Evolutionary conservation across 805 yeast genomes (phyloP).

Genomic region (Myxozyma monticola): DNA sequence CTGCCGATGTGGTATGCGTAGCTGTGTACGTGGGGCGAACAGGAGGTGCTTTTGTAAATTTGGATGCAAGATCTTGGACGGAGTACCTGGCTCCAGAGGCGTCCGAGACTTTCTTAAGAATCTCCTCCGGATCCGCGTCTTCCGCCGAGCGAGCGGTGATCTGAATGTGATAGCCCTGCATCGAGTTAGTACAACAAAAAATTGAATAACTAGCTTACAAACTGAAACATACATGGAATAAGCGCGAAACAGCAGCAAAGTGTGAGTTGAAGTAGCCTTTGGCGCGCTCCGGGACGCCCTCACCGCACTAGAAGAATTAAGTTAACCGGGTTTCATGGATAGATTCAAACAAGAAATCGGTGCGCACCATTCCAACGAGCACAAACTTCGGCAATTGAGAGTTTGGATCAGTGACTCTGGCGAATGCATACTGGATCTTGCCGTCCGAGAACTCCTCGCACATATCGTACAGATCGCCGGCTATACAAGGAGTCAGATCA

Average conservation of each 20-base stretch:
- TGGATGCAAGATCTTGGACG: slow-evolving; percentile 37
- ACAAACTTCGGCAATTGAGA: slow-evolving; percentile 83
- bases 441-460: slow-evolving; percentile 82
- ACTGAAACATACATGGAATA: slow-evolving; percentile 36
- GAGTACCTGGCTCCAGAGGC: slow-evolving; percentile 97
- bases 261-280: slow-evolving; percentile 48
- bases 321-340: neutral
- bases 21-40: slow-evolving; percentile 41
- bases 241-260: slow-evolving; percentile 42
- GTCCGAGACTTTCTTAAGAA: slow-evolving; percentile 72
- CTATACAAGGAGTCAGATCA: slow-evolving; percentile 15
- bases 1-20: slow-evolving; percentile 22
- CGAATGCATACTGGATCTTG: slow-evolving; percentile 84
- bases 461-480: slow-evolving; percentile 73
- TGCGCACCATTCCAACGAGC: slow-evolving; percentile 73
- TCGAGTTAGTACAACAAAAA: neutral
- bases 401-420: slow-evolving; percentile 86
- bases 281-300: slow-evolving; percentile 69
- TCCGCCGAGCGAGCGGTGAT: slow-evolving; percentile 93
- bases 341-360: neutral
- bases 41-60: slow-evolving; percentile 35
- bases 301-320: slow-evolving; percentile 60
- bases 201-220: no score
- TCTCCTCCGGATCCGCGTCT: slow-evolving; percentile 78
- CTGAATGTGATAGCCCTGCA: slow-evolving; percentile 85